phyloP scores from a whole-genome alignment of 768 basidiomycete species.

The Rubroboletus satanas region DNA sequence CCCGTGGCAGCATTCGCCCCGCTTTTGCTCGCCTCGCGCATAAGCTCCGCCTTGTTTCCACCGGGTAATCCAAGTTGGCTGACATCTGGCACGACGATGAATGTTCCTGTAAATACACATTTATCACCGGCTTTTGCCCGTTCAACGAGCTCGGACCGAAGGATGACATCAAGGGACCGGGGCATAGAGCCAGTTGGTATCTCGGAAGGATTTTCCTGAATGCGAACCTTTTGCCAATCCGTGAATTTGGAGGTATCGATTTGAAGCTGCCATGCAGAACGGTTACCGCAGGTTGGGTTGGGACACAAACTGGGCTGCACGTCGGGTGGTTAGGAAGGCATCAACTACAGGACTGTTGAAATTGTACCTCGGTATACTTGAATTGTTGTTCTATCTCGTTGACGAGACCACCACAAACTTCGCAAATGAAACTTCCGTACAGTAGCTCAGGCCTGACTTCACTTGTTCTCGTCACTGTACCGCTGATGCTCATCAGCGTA shows the following conservation, averaged over 20 bases:
- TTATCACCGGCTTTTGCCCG: constrained; percentile 99
- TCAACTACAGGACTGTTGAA: not conserved
- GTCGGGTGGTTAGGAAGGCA: constrained; percentile 1
- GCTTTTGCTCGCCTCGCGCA: constrained; percentile 74
- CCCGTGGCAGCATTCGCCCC: constrained; percentile 57
- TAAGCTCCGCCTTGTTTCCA: constrained; percentile 86
- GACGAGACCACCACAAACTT: constrained; percentile 80
- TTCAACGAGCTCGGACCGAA: constrained; percentile 93
- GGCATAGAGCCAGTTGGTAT: constrained; percentile 99
- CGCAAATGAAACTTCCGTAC: constrained; percentile 90
- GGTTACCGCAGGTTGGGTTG: constrained; percentile 91
- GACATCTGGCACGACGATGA: constrained; percentile 98
- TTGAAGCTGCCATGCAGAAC: constrained; percentile 86
- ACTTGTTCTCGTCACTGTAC: constrained; percentile 95
- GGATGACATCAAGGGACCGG: constrained; percentile 91
- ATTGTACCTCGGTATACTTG: constrained; percentile 91
- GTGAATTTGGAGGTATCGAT: constrained; percentile 96
- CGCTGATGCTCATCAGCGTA: constrained; percentile 90
- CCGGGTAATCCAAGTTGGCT: constrained; percentile 94
- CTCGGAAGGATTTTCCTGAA: constrained; percentile 98
- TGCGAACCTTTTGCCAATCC: constrained; percentile 99
- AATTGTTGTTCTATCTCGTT: constrained; percentile 98
- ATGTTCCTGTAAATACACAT: constrained; percentile 95
- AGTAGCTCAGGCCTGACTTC: constrained; percentile 95
- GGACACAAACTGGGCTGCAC: constrained; percentile 86